A percentile compares a stretch with the other conserved stretches of the same genome.
Conservation (phyloP, 1,284 basidiomycete species). For the Golubevia sp. region DNA sequence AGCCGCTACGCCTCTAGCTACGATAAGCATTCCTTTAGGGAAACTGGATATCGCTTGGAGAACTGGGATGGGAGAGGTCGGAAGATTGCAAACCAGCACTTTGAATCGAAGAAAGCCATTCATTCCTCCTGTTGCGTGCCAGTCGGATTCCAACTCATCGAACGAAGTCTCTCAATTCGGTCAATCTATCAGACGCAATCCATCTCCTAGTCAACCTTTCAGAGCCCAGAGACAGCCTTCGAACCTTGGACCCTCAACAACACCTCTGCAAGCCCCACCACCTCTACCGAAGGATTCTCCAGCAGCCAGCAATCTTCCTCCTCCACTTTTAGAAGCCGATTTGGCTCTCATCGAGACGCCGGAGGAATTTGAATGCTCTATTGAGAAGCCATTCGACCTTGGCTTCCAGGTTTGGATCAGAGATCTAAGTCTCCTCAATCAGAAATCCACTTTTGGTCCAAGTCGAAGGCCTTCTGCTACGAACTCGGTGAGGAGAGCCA, state of each 20-base stretch:
- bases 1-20: not conserved
- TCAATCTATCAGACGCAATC: too few relatives aligned
- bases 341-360: not conserved
- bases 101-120: not conserved
- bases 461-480: not conserved
- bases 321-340: conserved; percentile 1
- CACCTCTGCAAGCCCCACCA: not conserved
- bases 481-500: not conserved
- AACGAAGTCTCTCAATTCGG: not conserved
- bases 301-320: not conserved
- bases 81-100: conserved; percentile 24
- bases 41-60: conserved; percentile 33
- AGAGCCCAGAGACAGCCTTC: not conserved
- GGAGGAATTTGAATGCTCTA: not conserved
- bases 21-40: conserved; percentile 19
- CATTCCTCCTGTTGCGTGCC: not conserved
- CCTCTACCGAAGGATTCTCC: not conserved
- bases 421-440: conserved; percentile 1
- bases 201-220: too few relatives aligned
- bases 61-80: conserved; percentile 28
- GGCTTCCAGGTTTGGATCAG: not conserved
- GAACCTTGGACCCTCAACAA: not conserved
- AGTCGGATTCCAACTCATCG: not conserved
- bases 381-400: conserved; percentile 1
- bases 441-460: not conserved